phyloP scores from a whole-genome alignment of 1,139 yeast genomes.

The Candida sp. region DNA sequence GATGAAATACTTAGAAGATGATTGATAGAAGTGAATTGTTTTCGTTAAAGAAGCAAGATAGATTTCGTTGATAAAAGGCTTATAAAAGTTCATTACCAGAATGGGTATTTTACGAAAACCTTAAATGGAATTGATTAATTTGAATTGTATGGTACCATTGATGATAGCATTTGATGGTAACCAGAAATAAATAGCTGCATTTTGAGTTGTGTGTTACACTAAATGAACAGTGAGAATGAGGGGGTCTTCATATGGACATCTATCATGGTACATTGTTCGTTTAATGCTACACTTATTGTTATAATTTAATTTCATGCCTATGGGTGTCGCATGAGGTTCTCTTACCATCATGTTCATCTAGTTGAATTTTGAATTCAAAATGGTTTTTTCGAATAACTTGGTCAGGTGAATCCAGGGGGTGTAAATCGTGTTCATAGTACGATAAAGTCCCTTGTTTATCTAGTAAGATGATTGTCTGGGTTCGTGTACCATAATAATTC shows the following conservation, averaged over 20 bases:
- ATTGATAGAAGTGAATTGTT: too few relatives aligned
- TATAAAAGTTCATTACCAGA: not conserved
- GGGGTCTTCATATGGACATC: not conserved
- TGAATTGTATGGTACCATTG: too few relatives aligned
- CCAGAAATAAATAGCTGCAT: too few relatives aligned
- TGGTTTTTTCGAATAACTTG: slow-evolving; percentile 6
- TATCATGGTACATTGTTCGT: not conserved
- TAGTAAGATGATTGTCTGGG: slow-evolving; percentile 76
- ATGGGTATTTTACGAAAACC: not conserved
- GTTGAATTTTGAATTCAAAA: slow-evolving; percentile 9
- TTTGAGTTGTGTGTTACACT: not conserved
- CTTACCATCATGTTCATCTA: not conserved
- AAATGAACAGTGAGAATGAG: not conserved
- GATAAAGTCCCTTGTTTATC: slow-evolving; percentile 42
- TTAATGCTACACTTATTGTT: slow-evolving; percentile 3
- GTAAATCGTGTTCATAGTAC: slow-evolving; percentile 38
- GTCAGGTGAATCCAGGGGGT: slow-evolving; percentile 20
- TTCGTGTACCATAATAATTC: slow-evolving; percentile 78
- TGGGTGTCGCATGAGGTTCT: not conserved
- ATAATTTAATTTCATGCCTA: not conserved
- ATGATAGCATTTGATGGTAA: too few relatives aligned
- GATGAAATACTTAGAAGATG: too few relatives aligned
- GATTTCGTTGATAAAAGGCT: too few relatives aligned
- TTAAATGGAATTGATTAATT: too few relatives aligned
- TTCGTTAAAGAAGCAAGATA: too few relatives aligned